These are phyloP conservation scores for Sechiopsis laciniata DNA, from an alignment of 306 rosid genomes.

Conservation along the genomic window DNA sequence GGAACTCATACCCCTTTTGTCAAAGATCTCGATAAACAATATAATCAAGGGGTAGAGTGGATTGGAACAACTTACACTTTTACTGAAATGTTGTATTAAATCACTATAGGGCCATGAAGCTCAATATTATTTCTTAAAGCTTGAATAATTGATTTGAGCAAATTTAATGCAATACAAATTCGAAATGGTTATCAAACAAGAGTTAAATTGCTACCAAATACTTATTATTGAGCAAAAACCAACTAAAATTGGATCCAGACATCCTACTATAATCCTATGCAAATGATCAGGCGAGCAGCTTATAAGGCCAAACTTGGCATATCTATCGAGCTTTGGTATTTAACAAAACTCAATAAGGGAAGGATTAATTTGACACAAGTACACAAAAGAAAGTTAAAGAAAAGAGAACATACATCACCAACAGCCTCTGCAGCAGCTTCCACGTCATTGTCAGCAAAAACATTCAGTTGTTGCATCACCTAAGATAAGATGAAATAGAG, in stretches of 20 bases:
- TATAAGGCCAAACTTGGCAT: neutral
- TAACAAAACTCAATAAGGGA: neutral
- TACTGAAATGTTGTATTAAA: neutral
- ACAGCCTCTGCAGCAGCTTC: slow-evolving; percentile 85
- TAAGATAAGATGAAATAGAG: slow-evolving; percentile 33
- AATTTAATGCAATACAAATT: neutral
- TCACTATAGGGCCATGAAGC: neutral
- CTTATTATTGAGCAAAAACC: neutral
- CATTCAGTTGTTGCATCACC: slow-evolving; percentile 78
- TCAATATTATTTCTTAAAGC: neutral
- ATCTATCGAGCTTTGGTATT: slow-evolving; percentile 8
- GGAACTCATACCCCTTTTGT: neutral
- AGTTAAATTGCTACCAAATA: too few relatives aligned
- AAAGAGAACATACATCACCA: slow-evolving; percentile 52
- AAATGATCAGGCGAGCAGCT: neutral
- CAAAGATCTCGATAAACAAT: neutral
- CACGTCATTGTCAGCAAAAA: slow-evolving; percentile 66
- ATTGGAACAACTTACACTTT: neutral
- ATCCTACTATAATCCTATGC: neutral
- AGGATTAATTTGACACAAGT: neutral
- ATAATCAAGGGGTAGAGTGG: neutral
- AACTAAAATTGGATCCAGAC: neutral
- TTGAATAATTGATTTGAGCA: neutral
- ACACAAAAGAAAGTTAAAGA: neutral
- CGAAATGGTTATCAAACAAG: too few relatives aligned